Conservation (phyloP, 2,329 filamentous ascomycete species). For the Exserohilum turcica region DNA sequence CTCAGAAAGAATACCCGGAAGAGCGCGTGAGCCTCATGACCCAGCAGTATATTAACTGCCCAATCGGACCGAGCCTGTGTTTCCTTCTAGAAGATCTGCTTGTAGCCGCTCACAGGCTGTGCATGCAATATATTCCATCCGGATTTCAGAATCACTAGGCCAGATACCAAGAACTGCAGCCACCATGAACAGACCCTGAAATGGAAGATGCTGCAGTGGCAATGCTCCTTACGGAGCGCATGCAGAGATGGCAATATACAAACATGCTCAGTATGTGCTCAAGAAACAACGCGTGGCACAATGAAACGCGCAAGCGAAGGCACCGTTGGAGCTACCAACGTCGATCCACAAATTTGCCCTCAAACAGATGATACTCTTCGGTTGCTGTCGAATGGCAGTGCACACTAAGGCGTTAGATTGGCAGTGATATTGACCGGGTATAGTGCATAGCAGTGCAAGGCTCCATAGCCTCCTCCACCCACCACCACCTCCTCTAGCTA, state of each 20-base stretch:
- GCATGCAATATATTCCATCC: constrained; percentile 26
- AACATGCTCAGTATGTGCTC: neutral
- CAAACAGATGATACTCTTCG: constrained; percentile 9
- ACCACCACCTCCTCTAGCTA: constrained; percentile 27
- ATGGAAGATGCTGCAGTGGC: neutral
- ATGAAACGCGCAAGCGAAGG: neutral
- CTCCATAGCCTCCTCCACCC: constrained; percentile 15
- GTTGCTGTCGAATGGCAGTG: constrained; percentile 13
- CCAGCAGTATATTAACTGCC: constrained; percentile 26
- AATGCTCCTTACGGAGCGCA: neutral
- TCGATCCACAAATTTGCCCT: constrained; percentile 19
- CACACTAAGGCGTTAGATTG: constrained; percentile 8
- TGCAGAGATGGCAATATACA: neutral
- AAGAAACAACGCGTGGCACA: constrained; percentile 4
- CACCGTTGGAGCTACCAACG: neutral
- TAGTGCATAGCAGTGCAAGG: constrained; percentile 23
- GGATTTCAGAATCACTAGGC: constrained; percentile 26
- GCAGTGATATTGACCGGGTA: constrained; percentile 25
- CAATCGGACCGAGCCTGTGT: constrained; percentile 16
- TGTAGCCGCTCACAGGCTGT: constrained; percentile 17
- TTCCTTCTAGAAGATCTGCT: constrained; percentile 31
- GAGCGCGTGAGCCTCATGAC: constrained; percentile 29
- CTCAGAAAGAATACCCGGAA: constrained; percentile 4
- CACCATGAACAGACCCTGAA: neutral
- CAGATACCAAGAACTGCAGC: constrained; percentile 5